Evolutionary conservation across 1,139 yeast species (phyloP).

Genomic region (Pichia sp.): DNA sequence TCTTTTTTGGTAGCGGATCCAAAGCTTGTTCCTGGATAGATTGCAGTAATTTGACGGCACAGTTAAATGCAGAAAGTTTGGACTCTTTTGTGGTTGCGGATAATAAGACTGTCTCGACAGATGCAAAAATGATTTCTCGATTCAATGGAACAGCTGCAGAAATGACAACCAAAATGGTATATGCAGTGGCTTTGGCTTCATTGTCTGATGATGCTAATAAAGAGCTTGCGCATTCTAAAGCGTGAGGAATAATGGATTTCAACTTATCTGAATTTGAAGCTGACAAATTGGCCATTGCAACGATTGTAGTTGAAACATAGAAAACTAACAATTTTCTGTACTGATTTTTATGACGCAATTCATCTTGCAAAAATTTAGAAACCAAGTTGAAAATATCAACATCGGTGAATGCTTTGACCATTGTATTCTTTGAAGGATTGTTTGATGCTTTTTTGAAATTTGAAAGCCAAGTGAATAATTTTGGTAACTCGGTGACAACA

Average conservation of each 20-base stretch:
- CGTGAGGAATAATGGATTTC: conserved; percentile 37
- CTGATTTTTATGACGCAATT: conserved; percentile 45
- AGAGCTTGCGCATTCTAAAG: conserved; percentile 51
- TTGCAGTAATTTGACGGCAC: conserved; percentile 28
- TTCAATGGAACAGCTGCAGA: conserved; percentile 66
- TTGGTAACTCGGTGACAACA: conserved; percentile 61
- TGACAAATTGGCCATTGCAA: conserved; percentile 44
- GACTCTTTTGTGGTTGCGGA: conserved; percentile 5
- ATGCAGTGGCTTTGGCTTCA: conserved; percentile 77
- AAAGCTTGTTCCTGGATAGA: conserved; percentile 28
- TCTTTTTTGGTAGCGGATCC: conserved; percentile 20
- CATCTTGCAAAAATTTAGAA: conserved; percentile 47
- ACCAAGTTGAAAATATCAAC: conserved; percentile 59
- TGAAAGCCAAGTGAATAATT: conserved; percentile 61
- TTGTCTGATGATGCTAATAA: conserved; percentile 41
- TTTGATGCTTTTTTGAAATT: conserved; percentile 49
- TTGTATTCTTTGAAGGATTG: conserved; percentile 59
- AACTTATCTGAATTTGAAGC: conserved; percentile 33
- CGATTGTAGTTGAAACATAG: conserved; percentile 68
- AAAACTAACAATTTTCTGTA: conserved; percentile 71
- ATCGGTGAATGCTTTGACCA: conserved; percentile 71
- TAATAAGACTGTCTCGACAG: conserved; percentile 55
- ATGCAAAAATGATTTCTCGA: conserved; percentile 53
- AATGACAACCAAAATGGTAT: conserved; percentile 71
- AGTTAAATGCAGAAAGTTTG: conserved; percentile 26